Conservation (phyloP, 306 rosid species). For the Prosopis cineraria region DNA sequence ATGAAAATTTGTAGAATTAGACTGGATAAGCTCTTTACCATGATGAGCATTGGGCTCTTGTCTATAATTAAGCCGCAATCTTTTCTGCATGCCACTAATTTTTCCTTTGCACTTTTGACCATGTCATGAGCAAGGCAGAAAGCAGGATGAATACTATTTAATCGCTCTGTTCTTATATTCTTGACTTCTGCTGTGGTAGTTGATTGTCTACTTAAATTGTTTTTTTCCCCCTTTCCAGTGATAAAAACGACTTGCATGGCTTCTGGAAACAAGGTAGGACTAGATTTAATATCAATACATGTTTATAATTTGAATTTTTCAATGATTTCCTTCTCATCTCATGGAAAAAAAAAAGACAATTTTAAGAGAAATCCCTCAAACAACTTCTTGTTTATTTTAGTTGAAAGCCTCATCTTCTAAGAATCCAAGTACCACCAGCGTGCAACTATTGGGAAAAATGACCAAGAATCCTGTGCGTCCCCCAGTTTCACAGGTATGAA, state of each 20-base stretch:
- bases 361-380: slow-evolving; percentile 18
- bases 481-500: slow-evolving; percentile 64
- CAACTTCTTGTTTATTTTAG: slow-evolving; percentile 44
- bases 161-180: slow-evolving; percentile 4
- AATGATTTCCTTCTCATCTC: slow-evolving; percentile 9
- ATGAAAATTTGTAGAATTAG: neutral
- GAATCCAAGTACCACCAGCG: slow-evolving; percentile 50
- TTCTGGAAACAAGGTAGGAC: slow-evolving; percentile 62
- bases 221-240: slow-evolving; percentile 55
- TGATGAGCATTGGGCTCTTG: neutral
- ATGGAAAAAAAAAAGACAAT: slow-evolving; percentile 4
- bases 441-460: slow-evolving; percentile 56
- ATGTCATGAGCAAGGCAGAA: neutral
- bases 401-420: slow-evolving; percentile 51
- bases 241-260: slow-evolving; percentile 42
- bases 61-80: neutral
- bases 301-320: neutral
- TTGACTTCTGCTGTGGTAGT: neutral
- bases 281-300: slow-evolving; percentile 13
- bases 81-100: neutral
- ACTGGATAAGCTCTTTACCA: neutral
- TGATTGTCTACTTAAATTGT: neutral
- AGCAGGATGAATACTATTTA: neutral
- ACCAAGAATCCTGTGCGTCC: slow-evolving; percentile 49
- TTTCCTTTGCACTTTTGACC: neutral